Evolutionary conservation across 2,329 filamentous ascomycete genomes (phyloP).

Genomic region (Esteya vermicola): DNA sequence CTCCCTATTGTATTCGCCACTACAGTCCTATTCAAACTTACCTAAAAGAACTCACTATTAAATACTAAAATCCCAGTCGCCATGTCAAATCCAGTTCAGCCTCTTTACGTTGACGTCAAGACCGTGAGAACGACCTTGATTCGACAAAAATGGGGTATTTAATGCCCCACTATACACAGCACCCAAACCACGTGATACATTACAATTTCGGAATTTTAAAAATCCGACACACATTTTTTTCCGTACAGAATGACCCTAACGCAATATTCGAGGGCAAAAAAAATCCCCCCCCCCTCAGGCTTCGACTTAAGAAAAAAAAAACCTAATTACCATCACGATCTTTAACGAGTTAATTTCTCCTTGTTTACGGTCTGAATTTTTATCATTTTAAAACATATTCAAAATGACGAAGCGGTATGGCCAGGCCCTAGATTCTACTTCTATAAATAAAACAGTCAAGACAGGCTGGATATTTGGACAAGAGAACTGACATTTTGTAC

Average conservation of each 20-base stretch:
- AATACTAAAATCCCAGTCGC: too few relatives aligned
- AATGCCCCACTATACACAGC: too few relatives aligned
- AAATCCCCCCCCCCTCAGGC: constrained; percentile 2
- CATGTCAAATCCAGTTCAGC: too few relatives aligned
- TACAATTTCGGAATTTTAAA: constrained; percentile 5
- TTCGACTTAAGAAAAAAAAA: not conserved
- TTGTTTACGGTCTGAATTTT: constrained; percentile 4
- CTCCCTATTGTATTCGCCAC: too few relatives aligned
- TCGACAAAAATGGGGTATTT: too few relatives aligned
- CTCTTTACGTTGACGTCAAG: too few relatives aligned
- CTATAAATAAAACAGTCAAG: too few relatives aligned
- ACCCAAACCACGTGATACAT: constrained; percentile 3
- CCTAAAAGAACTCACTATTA: too few relatives aligned
- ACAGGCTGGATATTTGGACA: too few relatives aligned
- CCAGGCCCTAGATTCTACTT: too few relatives aligned
- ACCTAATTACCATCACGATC: not conserved
- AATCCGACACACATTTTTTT: constrained; percentile 8
- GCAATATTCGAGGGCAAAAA: constrained; percentile 3
- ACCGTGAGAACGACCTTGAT: too few relatives aligned
- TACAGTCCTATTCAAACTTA: too few relatives aligned
- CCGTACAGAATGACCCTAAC: not conserved
- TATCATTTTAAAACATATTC: constrained; percentile 17
- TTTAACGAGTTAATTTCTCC: constrained; percentile 4
- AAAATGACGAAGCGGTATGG: constrained; percentile 69
- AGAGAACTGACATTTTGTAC: constrained; percentile 7